These are phyloP conservation scores for Symbiodinium natans DNA, from an alignment of 73 alveolate species.

Conservation along the genomic window DNA sequence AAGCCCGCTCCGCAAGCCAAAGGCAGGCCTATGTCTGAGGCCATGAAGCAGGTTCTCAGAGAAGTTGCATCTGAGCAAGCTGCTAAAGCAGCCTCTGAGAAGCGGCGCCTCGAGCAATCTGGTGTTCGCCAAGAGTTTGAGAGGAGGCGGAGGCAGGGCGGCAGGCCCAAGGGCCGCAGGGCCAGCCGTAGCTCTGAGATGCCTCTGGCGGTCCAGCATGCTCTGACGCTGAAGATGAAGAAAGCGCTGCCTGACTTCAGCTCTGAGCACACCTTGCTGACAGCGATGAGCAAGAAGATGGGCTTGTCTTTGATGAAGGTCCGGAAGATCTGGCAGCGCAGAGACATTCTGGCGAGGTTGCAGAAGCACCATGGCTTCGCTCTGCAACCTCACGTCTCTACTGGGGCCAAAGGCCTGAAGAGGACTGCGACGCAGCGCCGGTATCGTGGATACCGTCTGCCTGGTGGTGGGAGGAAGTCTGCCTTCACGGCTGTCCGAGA, in stretches of 20 bases:
- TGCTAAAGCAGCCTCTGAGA: background rate
- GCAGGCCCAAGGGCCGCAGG: background rate
- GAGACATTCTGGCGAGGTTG: background rate
- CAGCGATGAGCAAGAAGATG: background rate
- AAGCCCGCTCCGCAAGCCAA: background rate
- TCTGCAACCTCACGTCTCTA: background rate
- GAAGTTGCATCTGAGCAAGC: background rate
- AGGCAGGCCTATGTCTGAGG: background rate
- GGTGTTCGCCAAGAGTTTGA: too few species aligned
- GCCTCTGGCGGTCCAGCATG: slow-evolving; percentile 18
- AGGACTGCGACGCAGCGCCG: background rate
- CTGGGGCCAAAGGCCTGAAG: background rate
- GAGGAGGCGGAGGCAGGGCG: background rate
- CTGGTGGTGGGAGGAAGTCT: background rate
- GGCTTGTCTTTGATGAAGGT: background rate
- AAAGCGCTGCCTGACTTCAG: background rate
- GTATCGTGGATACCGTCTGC: background rate
- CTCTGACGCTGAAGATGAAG: background rate
- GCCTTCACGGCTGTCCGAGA: background rate
- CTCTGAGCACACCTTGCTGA: background rate
- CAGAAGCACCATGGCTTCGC: background rate
- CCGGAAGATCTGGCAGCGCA: background rate
- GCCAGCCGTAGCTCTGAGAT: background rate
- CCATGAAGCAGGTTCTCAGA: background rate
- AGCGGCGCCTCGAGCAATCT: background rate